Evolutionary conservation across 1,284 basidiomycete genomes (phyloP), one percentile per base, ranked within the genome.

Genomic region (Cryptococcus floricola): DNA sequence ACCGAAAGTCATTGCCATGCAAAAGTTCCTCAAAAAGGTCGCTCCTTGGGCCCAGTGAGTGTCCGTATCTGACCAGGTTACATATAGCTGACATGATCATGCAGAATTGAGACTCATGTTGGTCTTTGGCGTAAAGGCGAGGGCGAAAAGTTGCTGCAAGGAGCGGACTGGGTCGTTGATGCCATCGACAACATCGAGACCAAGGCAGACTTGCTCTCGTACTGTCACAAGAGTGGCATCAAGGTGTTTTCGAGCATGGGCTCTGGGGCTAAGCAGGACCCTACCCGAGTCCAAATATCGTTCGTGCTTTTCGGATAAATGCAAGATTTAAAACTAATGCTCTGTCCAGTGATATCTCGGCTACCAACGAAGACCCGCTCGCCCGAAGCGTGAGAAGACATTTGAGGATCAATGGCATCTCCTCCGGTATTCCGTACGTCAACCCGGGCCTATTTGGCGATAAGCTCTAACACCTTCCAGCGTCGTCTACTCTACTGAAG

Each of bases 171-270:
- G 89, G 91, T 95, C 28, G 83, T 95, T 59, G 92, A 96, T 77
- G 91, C 91, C 8, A 98, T 98, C 63, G 93, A 98, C 78, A 97
- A 98, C 73, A 92, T 98, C 61, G 84, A 89, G 46, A 95, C 95
- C 1, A 98, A 98, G 76, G 88, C 93, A 23, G 89, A 94, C 65
- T 79, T 95, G 28, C 80, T 96, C 8, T 86, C 88, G 54, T 86
- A 92, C 70, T 95, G 92, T 67, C 82, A 87, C 65, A 82, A 86
- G 57, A 80, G 86, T 62, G 72, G 80, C 38, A 85, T 93, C 75
- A 89, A 89, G 79, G 88, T 96, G 18, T 96, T 98, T 76, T 90
- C 93, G 1, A 92, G 91, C 18, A 96, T 98, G 91, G 96, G 96
- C 43, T 91, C 95, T 1, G 88, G 94, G n/a, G 90, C 94, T 7